phyloP scores from a whole-genome alignment of 306 rosid species.

The Hippophae gyantsensis region DNA sequence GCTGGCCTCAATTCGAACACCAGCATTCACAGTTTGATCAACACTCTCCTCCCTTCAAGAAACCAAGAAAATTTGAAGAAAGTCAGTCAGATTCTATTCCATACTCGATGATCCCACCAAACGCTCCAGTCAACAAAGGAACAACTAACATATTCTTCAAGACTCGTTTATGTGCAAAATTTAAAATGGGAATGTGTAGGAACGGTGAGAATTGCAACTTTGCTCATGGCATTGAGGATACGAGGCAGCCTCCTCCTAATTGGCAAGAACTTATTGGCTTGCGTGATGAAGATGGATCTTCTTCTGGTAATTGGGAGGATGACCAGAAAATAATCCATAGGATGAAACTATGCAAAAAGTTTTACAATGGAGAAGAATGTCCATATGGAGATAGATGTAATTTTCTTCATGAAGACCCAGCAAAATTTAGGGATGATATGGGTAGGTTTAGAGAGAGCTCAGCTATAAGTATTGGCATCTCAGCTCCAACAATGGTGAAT shows the following conservation, averaged over 20 bases:
- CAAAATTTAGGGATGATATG: slow-evolving; percentile 54
- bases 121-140: slow-evolving; percentile 38
- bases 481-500: slow-evolving; percentile 34
- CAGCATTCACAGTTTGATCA: slow-evolving; percentile 33
- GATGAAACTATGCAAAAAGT: slow-evolving; percentile 81
- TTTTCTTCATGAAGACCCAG: slow-evolving; percentile 77
- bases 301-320: slow-evolving; percentile 46
- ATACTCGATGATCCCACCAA: slow-evolving; percentile 18
- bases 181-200: slow-evolving; percentile 46
- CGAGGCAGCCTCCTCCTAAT: slow-evolving; percentile 43
- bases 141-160: slow-evolving; percentile 55
- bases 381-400: slow-evolving; percentile 69
- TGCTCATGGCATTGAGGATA: slow-evolving; percentile 73
- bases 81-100: slow-evolving; percentile 21
- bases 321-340: slow-evolving; percentile 69
- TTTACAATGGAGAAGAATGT: slow-evolving; percentile 66
- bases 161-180: slow-evolving; percentile 67
- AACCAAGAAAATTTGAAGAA: slow-evolving; percentile 44
- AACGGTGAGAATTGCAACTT: slow-evolving; percentile 71
- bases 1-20: slow-evolving; percentile 43
- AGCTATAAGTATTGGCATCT: slow-evolving; percentile 63
- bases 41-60: slow-evolving; percentile 6
- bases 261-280: no score
- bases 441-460: slow-evolving; percentile 61
- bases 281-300: neutral